Base-by-base conservation (phyloP, 176 grass and related monocot genomes). In the Oryza rufipogon region DNA sequence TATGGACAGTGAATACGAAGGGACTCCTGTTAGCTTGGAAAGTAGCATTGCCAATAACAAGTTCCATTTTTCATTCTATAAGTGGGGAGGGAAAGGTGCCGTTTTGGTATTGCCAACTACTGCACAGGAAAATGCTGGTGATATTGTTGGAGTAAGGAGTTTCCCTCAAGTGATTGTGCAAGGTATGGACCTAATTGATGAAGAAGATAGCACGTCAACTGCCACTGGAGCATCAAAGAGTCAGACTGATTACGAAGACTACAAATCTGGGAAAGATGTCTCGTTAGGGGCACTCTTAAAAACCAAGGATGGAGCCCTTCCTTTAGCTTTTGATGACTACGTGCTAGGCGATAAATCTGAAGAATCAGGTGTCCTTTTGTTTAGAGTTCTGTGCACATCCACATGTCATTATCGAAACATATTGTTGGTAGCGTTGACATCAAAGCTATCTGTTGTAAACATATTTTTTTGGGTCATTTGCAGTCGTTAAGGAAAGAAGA, bases 51-150 rank as follows among this genome's bases (percentile, higher is more conserved):
- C 8, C 77, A 88, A 25, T 75, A 84, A 73, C 70, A 80, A 92
- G 33, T 96, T 96, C 64, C 93, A 99, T 87, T 99, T 99, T 86
- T 94, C 96, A 11, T 90, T 96, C 63, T 94, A 94, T 22, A 96
- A 85, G 68, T 99, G 96, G 96, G 91, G 84, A 4, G 84, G 91
- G 44, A 94, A 94, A 94, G 93, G 96, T 42, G 90, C 89, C 51
- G 86, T 87, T 23, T 87, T 99, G 30, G 80, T 85, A 47, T 32
- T 98, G 70, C 91, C 89, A 88, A 76, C 73, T 88, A 79, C 52
- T 22, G 66, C 36, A 49, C 70, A 92, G 30, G 91, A 90, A 87
- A 84, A 74, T 20, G 64, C 64, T 85, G 89, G 54, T 38, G 80
- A 86, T 64, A 38, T 86, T 70, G 83, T 76, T 70, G 87, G 80